Percentiles rank a stretch among this genome's conserved stretches.
Evolutionary conservation across 495 filamentous ascomycete genomes (phyloP).

Genomic region (Ascobolus immersus): DNA sequence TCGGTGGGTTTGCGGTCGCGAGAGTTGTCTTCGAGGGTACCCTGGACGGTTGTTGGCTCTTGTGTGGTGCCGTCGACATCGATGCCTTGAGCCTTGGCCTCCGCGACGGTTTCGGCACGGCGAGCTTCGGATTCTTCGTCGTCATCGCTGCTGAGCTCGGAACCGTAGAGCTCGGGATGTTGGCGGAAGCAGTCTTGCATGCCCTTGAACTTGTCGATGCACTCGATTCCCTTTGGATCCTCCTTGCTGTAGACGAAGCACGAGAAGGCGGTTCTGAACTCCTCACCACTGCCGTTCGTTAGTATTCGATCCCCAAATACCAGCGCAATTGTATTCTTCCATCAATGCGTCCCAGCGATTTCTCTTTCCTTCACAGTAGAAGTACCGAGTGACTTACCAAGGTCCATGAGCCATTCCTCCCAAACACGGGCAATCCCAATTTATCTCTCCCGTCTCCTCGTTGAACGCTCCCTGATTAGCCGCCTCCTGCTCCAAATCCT

Average conservation of each 20-base stretch:
- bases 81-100: no score
- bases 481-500: constrained; percentile 56
- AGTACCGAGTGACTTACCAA: constrained; percentile 29
- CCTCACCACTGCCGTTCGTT: constrained; percentile 30
- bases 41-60: neutral
- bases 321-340: no score
- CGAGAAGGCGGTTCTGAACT: constrained; percentile 85
- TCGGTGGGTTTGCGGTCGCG: no score
- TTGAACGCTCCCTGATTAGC: constrained; percentile 77
- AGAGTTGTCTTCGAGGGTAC: no score
- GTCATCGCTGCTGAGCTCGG: neutral
- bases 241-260: constrained; percentile 88
- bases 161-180: neutral
- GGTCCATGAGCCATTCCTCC: constrained; percentile 95
- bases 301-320: no score
- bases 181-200: constrained; percentile 87
- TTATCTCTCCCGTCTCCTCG: constrained; percentile 95
- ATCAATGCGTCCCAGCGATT: no score
- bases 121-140: no score
- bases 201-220: constrained; percentile 86
- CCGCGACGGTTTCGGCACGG: no score
- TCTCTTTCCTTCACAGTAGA: no score
- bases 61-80: neutral
- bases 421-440: constrained; percentile 96
- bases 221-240: constrained; percentile 96